Percentiles rank a stretch among this genome's conserved stretches.
Conservation (phyloP, 1,139 yeast species). For the Saccharomyces hybrid region DNA sequence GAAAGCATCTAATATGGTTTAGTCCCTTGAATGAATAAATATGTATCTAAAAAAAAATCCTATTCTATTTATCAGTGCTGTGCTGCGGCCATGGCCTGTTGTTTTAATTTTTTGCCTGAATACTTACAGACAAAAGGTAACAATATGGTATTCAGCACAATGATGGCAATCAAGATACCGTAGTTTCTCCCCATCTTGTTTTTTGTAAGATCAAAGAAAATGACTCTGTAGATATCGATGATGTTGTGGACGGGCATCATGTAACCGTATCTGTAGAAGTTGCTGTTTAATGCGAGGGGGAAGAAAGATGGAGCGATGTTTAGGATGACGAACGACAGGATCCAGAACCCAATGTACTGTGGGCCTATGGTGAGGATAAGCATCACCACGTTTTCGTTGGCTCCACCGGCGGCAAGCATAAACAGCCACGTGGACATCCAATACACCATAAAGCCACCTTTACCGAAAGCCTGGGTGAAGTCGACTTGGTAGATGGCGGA, state of each 20-base stretch:
- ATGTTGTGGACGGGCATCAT: conserved; percentile 58
- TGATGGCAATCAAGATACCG: conserved; percentile 53
- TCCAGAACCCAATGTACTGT: conserved; percentile 50
- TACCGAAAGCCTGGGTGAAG: conserved; percentile 46
- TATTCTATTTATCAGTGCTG: not conserved
- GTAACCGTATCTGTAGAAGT: conserved; percentile 54
- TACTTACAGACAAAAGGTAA: conserved; percentile 39
- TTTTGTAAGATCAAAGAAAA: conserved; percentile 48
- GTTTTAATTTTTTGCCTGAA: conserved; percentile 16
- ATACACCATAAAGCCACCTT: conserved; percentile 52
- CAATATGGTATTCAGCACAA: conserved; percentile 38
- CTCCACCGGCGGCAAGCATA: conserved; percentile 55
- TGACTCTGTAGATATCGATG: conserved; percentile 46
- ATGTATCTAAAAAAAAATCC: conserved; percentile 2
- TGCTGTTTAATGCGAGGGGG: conserved; percentile 46
- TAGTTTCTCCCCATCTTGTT: conserved; percentile 51
- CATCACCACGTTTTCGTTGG: conserved; percentile 50
- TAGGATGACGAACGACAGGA: conserved; percentile 49
- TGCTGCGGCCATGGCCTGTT: not conserved
- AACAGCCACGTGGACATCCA: conserved; percentile 56
- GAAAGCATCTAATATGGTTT: not conserved
- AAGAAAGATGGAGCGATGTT: conserved; percentile 58
- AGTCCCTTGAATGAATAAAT: conserved; percentile 28
- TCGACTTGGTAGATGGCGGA: conserved; percentile 54
- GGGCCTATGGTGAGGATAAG: conserved; percentile 40